Percentiles rank a stretch among this genome's conserved stretches.
Evolutionary conservation across 495 filamentous ascomycete species (phyloP).

Genomic region (Trichoderma asperelloides): DNA sequence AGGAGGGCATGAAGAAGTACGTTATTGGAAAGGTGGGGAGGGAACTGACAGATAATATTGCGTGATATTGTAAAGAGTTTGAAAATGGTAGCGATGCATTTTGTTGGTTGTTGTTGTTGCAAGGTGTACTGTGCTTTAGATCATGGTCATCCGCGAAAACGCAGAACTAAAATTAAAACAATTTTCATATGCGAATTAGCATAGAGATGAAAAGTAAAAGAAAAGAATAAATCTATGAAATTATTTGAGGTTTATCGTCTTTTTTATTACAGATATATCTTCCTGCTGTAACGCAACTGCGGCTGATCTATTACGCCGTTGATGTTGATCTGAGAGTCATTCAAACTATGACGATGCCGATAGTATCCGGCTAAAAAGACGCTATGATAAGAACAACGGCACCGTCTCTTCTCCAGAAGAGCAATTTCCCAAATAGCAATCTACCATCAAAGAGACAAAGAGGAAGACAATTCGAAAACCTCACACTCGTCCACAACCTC

Average conservation of each 20-base stretch:
- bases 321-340: neutral
- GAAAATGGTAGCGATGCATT: neutral
- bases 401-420: neutral
- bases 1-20: constrained; percentile 20
- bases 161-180: too few species aligned
- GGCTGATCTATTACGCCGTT: neutral
- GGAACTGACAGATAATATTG: neutral
- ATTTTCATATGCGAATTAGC: too few species aligned
- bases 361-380: constrained; percentile 7
- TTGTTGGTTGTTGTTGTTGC: neutral
- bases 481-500: neutral
- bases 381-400: constrained; percentile 3
- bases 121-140: too few species aligned
- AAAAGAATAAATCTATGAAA: too few species aligned
- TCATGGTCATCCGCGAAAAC: too few species aligned
- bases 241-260: too few species aligned
- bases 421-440: neutral
- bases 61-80: neutral
- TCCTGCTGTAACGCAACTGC: too few species aligned
- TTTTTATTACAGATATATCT: too few species aligned
- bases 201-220: too few species aligned
- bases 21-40: constrained; percentile 12
- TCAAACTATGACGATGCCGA: constrained; percentile 1
- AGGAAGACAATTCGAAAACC: neutral
- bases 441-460: neutral